Base-by-base conservation (phyloP, 2,329 filamentous ascomycete species). In the Colletotrichum falcatum region DNA sequence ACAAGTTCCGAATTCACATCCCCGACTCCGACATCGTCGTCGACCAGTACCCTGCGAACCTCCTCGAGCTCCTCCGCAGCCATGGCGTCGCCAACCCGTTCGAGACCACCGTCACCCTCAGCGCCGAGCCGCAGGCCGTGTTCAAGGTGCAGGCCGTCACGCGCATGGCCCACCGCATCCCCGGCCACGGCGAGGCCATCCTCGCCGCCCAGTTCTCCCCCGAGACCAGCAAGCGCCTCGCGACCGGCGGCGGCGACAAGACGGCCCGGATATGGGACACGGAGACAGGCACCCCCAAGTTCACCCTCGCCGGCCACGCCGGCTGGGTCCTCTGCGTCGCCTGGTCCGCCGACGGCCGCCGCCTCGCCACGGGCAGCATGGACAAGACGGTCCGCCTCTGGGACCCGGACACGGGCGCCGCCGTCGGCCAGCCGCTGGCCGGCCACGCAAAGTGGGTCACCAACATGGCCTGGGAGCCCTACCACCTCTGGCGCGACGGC, bases 261-360 rank as follows among this genome's bases (percentile, higher is more conserved):
- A 98, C 95, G 1, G 95, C 95, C 0, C 86, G 95, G 66, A 91
- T 98, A 83, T 98, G 94, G 94, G 95, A 99, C 77, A 95, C 94
- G 59, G 94, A 98, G 76, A 98, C 94, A 0, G 95, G 95, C 58
- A 98, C 94, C 14, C 94, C 95, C 0, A 88, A 94, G 72, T 89
- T 93, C 80, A 98, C 94, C 0, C 83, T 98, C 59, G 92, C 94
- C 75, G 94, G 94, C 0, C 96, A 98, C 80, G 91, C 91, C 2
- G 92, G 92, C 71, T 98, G 95, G 95, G 94, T 98, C 4, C 82
- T 98, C 66, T 93, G 91, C 2, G 94, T 97, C 4, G 89, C 90
- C 65, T 98, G 94, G 90, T 94, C 93, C 18, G 94, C 95, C 0
- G 94, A 98, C 77, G 94, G 92, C 14, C 86, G 87, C 35, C 88